Evolutionary conservation across 441 rosid species (phyloP).

Genomic region (Oxalis stricta): DNA sequence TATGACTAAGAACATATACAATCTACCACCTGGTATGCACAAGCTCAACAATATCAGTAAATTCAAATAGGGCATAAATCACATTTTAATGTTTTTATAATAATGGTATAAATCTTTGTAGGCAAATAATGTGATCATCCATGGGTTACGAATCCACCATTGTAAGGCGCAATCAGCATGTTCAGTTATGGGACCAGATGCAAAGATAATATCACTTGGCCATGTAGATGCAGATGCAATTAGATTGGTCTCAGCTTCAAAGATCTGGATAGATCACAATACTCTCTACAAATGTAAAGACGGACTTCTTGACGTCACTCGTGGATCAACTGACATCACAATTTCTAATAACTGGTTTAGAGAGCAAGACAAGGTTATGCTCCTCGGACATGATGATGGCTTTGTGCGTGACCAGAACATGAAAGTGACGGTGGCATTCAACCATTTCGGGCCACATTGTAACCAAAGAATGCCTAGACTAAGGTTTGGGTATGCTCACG

Average conservation of each 20-base stretch:
- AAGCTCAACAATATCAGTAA: no score
- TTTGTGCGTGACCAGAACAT: constrained; percentile 42
- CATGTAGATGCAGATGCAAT: constrained; percentile 58
- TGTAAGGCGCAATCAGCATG: constrained; percentile 39
- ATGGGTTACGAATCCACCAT: constrained; percentile 53
- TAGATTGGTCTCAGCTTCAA: constrained; percentile 42
- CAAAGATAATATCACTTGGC: constrained; percentile 25
- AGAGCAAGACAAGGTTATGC: constrained; percentile 83
- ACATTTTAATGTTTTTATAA: no score
- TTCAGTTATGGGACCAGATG: constrained; percentile 45
- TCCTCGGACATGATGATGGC: constrained; percentile 67
- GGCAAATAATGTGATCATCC: constrained; percentile 60
- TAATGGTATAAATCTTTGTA: neutral
- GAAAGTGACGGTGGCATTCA: constrained; percentile 63
- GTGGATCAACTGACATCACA: constrained; percentile 48
- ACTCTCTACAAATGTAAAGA: constrained; percentile 56
- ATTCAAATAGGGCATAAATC: no score
- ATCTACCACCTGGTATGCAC: no score
- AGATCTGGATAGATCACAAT: constrained; percentile 76
- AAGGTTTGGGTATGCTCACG: constrained; percentile 50
- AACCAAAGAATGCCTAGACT: constrained; percentile 85
- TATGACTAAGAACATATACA: neutral
- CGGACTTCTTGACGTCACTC: constrained; percentile 67
- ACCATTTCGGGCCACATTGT: constrained; percentile 82
- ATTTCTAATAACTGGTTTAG: constrained; percentile 78